These are phyloP conservation scores for Leucaena leucocephala DNA, from an alignment of 306 rosid species.

Conservation along the genomic window DNA sequence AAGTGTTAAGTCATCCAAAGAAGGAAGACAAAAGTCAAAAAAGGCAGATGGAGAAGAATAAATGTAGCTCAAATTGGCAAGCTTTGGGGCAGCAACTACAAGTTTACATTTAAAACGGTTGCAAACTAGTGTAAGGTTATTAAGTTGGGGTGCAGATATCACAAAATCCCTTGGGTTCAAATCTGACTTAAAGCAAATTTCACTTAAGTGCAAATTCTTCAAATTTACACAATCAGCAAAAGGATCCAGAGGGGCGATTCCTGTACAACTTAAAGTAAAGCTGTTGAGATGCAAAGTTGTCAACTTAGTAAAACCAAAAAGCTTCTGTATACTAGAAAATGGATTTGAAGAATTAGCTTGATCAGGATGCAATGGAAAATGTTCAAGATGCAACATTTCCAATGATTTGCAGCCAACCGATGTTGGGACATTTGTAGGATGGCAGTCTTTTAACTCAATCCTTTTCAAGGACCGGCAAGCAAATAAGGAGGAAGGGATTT, in stretches of 20 bases:
- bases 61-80: conserved; percentile 50
- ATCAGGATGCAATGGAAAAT: conserved; percentile 37
- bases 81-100: conserved; percentile 48
- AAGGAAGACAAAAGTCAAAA: conserved; percentile 48
- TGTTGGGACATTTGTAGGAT: conserved; percentile 40
- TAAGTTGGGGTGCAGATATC: conserved; percentile 52
- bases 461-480: conserved; percentile 48
- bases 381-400: conserved; percentile 44
- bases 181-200: conserved; percentile 46
- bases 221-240: conserved; percentile 47
- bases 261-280: conserved; percentile 41
- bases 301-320: conserved; percentile 48
- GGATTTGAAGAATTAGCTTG: conserved; percentile 38
- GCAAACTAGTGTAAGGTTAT: conserved; percentile 41
- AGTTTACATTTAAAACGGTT: conserved; percentile 50
- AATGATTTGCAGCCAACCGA: conserved; percentile 37
- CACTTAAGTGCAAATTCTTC: conserved; percentile 47
- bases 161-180: conserved; percentile 47
- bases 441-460: conserved; percentile 52
- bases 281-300: conserved; percentile 52
- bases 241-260: conserved; percentile 39
- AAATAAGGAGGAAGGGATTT: conserved; percentile 45
- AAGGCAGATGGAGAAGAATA: conserved; percentile 40
- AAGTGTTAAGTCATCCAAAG: conserved; percentile 41
- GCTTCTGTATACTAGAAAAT: conserved; percentile 36